Evolutionary conservation across 2,329 filamentous ascomycete genomes (phyloP).

Genomic region (Fusarium gaditjirri): DNA sequence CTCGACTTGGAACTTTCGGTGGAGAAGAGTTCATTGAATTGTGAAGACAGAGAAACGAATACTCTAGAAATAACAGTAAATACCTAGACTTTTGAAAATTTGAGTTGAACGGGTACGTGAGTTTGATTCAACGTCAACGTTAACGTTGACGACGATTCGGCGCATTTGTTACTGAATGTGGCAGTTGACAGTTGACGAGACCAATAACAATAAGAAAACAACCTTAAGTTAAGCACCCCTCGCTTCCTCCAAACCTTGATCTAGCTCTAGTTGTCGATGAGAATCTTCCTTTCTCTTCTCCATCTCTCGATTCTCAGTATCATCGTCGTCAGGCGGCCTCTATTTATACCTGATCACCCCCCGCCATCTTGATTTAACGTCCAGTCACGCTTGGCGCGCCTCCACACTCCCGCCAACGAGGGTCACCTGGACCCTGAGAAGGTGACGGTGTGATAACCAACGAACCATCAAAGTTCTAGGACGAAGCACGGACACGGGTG

Average conservation of each 20-base stretch:
- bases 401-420: constrained; percentile 20
- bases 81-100: background rate
- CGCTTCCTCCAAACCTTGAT: background rate
- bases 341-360: constrained; percentile 13
- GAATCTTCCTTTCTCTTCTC: background rate
- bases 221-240: constrained; percentile 3
- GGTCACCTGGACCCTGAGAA: constrained; percentile 40
- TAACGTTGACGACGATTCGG: constrained; percentile 17
- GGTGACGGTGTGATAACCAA: constrained; percentile 38
- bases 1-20: background rate
- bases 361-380: constrained; percentile 33
- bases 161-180: constrained; percentile 25
- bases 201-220: constrained; percentile 15
- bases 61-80: background rate
- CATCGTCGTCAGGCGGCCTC: background rate
- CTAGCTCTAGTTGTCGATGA: background rate
- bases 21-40: background rate
- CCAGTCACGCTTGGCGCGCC: constrained; percentile 35
- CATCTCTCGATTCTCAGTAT: background rate
- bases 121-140: background rate
- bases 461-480: constrained; percentile 27
- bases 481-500: constrained; percentile 31
- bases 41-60: background rate
- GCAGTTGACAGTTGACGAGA: constrained; percentile 18
- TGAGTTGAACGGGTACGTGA: background rate